These are phyloP conservation scores for Diaporthe ampelina DNA, from an alignment of 2,329 filamentous ascomycete species.

Conservation along the genomic window DNA sequence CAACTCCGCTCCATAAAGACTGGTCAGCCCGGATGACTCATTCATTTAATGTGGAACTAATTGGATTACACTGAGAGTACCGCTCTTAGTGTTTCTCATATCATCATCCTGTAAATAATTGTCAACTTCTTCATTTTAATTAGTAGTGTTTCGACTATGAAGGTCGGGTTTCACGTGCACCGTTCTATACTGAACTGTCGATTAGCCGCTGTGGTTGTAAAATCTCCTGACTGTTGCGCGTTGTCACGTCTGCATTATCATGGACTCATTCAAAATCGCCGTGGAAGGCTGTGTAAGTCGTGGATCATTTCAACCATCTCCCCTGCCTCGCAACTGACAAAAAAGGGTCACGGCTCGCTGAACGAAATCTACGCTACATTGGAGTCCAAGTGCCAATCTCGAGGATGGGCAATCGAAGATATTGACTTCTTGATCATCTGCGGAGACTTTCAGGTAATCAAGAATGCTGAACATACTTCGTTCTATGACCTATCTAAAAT, in stretches of 20 bases:
- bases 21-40: background rate
- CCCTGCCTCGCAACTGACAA: slow-evolving; percentile 13
- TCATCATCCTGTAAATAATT: background rate
- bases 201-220: background rate
- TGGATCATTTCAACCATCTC: background rate
- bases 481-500: background rate
- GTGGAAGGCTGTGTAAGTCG: slow-evolving; percentile 23
- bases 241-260: background rate
- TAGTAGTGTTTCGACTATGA: background rate
- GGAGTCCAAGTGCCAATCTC: slow-evolving; percentile 15
- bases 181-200: background rate
- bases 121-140: background rate
- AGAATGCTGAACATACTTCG: background rate
- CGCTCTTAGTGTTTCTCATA: background rate
- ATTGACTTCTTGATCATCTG: slow-evolving; percentile 15
- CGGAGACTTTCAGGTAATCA: slow-evolving; percentile 18
- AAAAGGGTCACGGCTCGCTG: slow-evolving; percentile 19
- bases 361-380: slow-evolving; percentile 3
- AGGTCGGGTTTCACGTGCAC: background rate
- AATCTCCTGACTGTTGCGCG: background rate
- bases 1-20: background rate
- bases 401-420: slow-evolving; percentile 13
- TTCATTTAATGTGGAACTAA: background rate
- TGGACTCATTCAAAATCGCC: background rate
- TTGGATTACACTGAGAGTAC: background rate